These are phyloP conservation scores for Lodderomyces margitis DNA, from an alignment of 1,139 yeast genomes.

Conservation along the genomic window DNA sequence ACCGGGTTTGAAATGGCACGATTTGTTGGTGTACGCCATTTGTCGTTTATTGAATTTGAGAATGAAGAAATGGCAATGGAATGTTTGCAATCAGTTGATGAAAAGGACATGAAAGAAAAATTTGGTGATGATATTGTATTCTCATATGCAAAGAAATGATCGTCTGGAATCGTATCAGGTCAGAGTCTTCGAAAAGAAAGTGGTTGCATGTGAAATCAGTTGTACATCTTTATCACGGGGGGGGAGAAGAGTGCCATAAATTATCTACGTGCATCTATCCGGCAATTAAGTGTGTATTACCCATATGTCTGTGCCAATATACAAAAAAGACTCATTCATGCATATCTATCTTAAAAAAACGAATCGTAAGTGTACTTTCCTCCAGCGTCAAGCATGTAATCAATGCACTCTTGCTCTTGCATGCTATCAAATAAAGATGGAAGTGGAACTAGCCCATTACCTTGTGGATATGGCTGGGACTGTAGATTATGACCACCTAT, in stretches of 20 bases:
- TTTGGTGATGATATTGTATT: constrained; percentile 27
- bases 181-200: too few species aligned
- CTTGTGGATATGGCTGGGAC: constrained; percentile 3
- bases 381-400: constrained; percentile 1
- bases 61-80: constrained; percentile 35
- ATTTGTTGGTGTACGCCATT: constrained; percentile 60
- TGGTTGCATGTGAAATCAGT: too few species aligned
- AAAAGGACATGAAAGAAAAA: constrained; percentile 10
- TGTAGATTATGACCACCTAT: background rate
- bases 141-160: constrained; percentile 37
- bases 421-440: background rate
- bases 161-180: too few species aligned
- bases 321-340: too few species aligned
- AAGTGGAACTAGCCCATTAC: background rate
- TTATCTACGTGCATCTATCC: too few species aligned
- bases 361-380: background rate
- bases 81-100: constrained; percentile 20
- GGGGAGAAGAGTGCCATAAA: too few species aligned
- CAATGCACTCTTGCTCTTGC: background rate
- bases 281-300: too few species aligned
- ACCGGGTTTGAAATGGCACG: constrained; percentile 67
- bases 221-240: too few species aligned
- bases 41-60: constrained; percentile 82
- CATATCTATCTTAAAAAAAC: background rate
- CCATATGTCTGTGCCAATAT: too few species aligned